Base-by-base conservation (phyloP, 768 basidiomycete genomes). In the Chalciporus piperatus region DNA sequence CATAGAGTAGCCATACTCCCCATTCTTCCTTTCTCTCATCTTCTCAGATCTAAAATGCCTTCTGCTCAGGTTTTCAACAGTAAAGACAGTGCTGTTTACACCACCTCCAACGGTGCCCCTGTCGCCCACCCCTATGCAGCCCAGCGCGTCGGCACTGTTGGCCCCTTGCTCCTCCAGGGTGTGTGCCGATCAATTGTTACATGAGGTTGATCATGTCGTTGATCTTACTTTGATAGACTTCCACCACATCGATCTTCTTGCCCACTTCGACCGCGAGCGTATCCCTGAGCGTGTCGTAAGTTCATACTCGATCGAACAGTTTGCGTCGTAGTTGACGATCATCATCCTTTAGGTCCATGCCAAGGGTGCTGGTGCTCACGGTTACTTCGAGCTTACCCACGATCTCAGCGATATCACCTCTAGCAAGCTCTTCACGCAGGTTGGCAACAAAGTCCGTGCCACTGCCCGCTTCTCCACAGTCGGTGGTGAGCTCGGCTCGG, bases 401-500 rank as follows among this genome's bases (percentile, higher is more conserved):
- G 81, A 88, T 54, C 78, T 96, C 65, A 82, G 82, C 51, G 93
- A 96, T 60, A 74, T 93, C 61, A 88, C 92, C 40, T 85, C 81
- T 51, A 83, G 87, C 51, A 63, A 74, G 28, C 70, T 92, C 56
- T 80, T 96, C 70, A 78, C 76, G 32, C 74, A 78, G 43, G 74
- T 83, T 42, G 82, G 86, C 56, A 82, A 83, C 72, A 76, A 87
- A 72, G 84, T 85, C 47, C 82, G 80, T 28, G 71, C 82, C 9
- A 95, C 92, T 48, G 81, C 84, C 37, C 86, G 96, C 41, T 98
- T 97, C 82, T 93, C 91, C 41, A 98, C 96, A 13, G 96, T 98
- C 47, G 85, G 85, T 57, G 95, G 95, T 47, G 89, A 92, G 59
- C 75, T 78, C 33, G 95, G 95, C 14, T 91, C 89, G 45, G 85